A percentile compares a stretch with the other conserved stretches of the same genome.
phyloP scores from a whole-genome alignment of 208 protist genomes.

The Crithidia brevicula region DNA sequence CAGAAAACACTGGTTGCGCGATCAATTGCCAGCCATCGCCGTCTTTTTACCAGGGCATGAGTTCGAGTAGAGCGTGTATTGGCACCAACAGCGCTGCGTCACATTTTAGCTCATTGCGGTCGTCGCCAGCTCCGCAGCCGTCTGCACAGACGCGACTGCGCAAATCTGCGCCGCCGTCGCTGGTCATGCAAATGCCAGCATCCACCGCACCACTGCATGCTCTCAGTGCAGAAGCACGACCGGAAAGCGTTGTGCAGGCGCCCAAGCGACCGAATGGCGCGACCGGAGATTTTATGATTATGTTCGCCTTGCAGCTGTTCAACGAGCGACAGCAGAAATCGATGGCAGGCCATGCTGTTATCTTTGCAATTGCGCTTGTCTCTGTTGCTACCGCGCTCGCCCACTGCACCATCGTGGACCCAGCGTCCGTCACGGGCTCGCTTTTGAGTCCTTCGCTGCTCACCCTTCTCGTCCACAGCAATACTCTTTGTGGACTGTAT shows the following conservation, averaged over 20 bases:
- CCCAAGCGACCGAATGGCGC: neutral
- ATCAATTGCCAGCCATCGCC: neutral
- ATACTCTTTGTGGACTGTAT: constrained; percentile 41
- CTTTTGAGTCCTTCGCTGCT: constrained; percentile 45
- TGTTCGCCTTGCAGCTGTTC: constrained; percentile 48
- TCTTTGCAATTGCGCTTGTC: constrained; percentile 32
- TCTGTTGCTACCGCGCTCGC: constrained; percentile 34
- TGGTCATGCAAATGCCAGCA: neutral
- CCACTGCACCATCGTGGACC: constrained; percentile 48
- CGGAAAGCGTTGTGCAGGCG: neutral
- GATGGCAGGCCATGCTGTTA: constrained; percentile 39
- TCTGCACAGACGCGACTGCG: constrained; percentile 1
- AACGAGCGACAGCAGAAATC: constrained; percentile 50
- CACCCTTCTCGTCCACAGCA: constrained; percentile 48
- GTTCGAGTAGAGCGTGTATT: neutral
- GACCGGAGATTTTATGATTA: constrained; percentile 12
- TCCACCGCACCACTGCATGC: neutral
- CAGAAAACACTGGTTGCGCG: neutral
- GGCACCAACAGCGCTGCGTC: neutral
- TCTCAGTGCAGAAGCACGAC: neutral
- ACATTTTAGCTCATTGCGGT: neutral
- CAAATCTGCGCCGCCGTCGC: neutral
- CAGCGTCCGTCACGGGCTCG: constrained; percentile 35
- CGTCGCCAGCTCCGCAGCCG: neutral
- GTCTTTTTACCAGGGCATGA: too few relatives aligned